These are phyloP conservation scores for Trichoderma asperelloides DNA, from an alignment of 495 filamentous ascomycete genomes.

Conservation along the genomic window DNA sequence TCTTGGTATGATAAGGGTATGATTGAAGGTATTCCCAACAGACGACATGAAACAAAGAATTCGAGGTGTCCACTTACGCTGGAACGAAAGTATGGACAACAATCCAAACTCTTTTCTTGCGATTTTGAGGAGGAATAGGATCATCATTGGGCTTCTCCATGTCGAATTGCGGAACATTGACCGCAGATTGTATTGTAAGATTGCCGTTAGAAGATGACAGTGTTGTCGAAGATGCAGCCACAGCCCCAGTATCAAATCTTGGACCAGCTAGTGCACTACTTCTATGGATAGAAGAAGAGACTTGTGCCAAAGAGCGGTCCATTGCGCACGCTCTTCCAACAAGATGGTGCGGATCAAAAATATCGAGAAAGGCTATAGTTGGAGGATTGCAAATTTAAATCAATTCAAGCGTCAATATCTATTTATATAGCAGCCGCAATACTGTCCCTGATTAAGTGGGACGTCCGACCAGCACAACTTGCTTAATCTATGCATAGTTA, in stretches of 20 bases:
- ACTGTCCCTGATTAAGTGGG: neutral
- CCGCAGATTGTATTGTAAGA: neutral
- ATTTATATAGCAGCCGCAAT: neutral
- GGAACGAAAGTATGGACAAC: slow-evolving; percentile 39
- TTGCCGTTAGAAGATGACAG: neutral
- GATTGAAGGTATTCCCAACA: no score
- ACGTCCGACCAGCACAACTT: neutral
- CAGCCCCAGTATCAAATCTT: neutral
- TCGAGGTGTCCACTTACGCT: slow-evolving; percentile 22
- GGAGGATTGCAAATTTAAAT: neutral
- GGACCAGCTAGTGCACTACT: neutral
- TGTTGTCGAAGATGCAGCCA: neutral
- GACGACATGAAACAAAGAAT: neutral
- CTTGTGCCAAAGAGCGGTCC: neutral
- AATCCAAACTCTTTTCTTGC: slow-evolving; percentile 15
- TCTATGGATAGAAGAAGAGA: neutral
- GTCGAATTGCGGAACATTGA: neutral
- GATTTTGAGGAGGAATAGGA: neutral
- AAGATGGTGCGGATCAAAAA: neutral
- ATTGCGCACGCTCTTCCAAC: neutral
- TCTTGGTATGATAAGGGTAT: neutral
- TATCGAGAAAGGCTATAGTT: neutral
- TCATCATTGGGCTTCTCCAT: neutral
- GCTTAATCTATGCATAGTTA: neutral
- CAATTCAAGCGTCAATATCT: neutral